Evolutionary conservation across 2,329 filamentous ascomycete genomes (phyloP).

Genomic region (Pseudomassariella vexata): DNA sequence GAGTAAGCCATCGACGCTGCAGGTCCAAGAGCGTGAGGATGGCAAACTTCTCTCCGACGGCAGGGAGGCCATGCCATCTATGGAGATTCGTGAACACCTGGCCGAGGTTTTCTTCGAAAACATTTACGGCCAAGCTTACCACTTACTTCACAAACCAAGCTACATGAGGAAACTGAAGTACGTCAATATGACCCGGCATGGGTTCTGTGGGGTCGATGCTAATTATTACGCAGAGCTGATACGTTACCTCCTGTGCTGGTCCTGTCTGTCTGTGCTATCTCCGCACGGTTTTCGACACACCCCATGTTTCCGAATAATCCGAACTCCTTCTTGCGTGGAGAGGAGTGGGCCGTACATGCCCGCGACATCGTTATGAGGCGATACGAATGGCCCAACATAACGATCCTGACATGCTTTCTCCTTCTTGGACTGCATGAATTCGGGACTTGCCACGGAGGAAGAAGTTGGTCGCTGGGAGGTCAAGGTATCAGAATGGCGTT

Average conservation of each 20-base stretch:
- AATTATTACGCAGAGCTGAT: slow-evolving; percentile 49
- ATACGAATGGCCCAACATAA: slow-evolving; percentile 94
- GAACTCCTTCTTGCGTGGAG: slow-evolving; percentile 81
- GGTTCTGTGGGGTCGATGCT: slow-evolving; percentile 12
- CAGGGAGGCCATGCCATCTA: slow-evolving; percentile 71
- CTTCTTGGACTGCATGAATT: slow-evolving; percentile 91
- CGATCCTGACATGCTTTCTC: slow-evolving; percentile 84
- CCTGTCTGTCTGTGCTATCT: slow-evolving; percentile 89
- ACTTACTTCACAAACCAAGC: slow-evolving; percentile 91
- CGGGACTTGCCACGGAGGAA: slow-evolving; percentile 90
- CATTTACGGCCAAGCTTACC: slow-evolving; percentile 92
- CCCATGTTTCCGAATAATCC: slow-evolving; percentile 71
- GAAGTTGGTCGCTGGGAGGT: slow-evolving; percentile 92
- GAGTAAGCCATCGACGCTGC: slow-evolving; percentile 45
- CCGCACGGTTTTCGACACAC: slow-evolving; percentile 91
- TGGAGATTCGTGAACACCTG: slow-evolving; percentile 87
- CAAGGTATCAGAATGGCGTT: slow-evolving; percentile 97
- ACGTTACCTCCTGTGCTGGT: slow-evolving; percentile 84
- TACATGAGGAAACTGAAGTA: slow-evolving; percentile 83
- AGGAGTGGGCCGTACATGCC: slow-evolving; percentile 85
- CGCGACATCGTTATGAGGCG: slow-evolving; percentile 79
- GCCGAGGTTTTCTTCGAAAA: slow-evolving; percentile 94
- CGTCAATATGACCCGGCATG: slow-evolving; percentile 21
- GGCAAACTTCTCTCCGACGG: slow-evolving; percentile 76
- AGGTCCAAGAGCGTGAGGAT: slow-evolving; percentile 64